Evolutionary conservation across 1,139 yeast species (phyloP).

Genomic region (Sugiyamaella xylanicola): DNA sequence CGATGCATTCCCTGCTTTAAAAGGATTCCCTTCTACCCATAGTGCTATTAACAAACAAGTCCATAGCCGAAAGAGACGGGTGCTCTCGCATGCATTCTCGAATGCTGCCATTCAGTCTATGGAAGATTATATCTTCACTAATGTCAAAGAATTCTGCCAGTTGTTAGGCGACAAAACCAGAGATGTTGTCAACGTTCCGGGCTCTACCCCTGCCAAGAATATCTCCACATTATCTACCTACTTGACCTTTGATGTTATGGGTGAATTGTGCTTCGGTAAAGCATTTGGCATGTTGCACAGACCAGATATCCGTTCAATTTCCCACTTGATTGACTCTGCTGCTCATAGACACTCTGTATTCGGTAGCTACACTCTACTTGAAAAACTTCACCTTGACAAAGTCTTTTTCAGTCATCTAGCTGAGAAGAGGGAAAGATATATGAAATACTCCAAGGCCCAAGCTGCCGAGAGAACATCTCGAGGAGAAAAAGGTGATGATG

Average conservation of each 20-base stretch:
- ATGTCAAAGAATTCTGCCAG: constrained; percentile 25
- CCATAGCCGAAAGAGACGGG: constrained; percentile 28
- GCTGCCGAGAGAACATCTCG: constrained; percentile 29
- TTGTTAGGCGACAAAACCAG: constrained; percentile 25
- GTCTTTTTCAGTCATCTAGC: constrained; percentile 26
- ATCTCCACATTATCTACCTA: constrained; percentile 25
- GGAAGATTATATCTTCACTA: constrained; percentile 26
- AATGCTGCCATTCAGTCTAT: constrained; percentile 25
- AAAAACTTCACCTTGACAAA: constrained; percentile 26
- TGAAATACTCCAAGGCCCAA: constrained; percentile 28
- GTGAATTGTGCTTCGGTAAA: constrained; percentile 30
- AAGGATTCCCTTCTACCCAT: constrained; percentile 30
- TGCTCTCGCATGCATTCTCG: constrained; percentile 29
- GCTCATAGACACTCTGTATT: constrained; percentile 29
- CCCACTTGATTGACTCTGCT: constrained; percentile 27
- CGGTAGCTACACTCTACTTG: constrained; percentile 24
- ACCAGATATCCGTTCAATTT: constrained; percentile 26
- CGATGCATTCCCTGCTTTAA: constrained; percentile 30
- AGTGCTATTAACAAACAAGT: constrained; percentile 27
- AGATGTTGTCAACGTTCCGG: constrained; percentile 22
- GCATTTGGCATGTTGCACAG: constrained; percentile 28
- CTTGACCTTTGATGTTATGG: constrained; percentile 29
- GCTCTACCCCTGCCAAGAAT: constrained; percentile 23
- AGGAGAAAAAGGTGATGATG: constrained; percentile 22
- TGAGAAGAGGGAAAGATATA: constrained; percentile 24